Percentiles rank a stretch among this genome's conserved stretches.
Evolutionary conservation across 768 basidiomycete genomes (phyloP).

Genomic region (Tylopilus subfusipes): DNA sequence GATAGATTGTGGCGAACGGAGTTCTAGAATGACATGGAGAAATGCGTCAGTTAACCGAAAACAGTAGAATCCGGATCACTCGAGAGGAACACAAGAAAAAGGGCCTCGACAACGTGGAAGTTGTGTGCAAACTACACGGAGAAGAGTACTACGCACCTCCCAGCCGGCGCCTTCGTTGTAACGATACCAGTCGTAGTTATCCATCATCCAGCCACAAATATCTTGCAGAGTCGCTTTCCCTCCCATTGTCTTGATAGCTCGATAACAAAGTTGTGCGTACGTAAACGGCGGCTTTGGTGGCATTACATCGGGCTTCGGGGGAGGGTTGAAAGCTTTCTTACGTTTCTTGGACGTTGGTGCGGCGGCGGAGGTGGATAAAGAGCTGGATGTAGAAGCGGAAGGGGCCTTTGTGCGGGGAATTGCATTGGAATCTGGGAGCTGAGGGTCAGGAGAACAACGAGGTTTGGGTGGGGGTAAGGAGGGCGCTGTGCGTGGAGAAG

Average conservation of each 20-base stretch:
- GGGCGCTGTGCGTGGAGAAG: constrained; percentile 51
- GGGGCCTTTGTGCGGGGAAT: constrained; percentile 44
- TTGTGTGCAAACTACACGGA: not conserved
- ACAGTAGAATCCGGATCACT: constrained; percentile 1
- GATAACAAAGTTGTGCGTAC: constrained; percentile 88
- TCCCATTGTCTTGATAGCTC: constrained; percentile 76
- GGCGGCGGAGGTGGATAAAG: constrained; percentile 7
- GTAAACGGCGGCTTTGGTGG: constrained; percentile 88
- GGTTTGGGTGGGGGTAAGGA: constrained; percentile 44
- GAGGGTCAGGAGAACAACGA: constrained; percentile 45
- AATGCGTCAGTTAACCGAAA: constrained; percentile 10
- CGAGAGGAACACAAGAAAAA: not conserved
- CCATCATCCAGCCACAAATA: constrained; percentile 89
- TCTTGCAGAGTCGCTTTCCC: constrained; percentile 90
- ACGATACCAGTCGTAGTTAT: constrained; percentile 86
- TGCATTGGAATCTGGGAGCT: constrained; percentile 61
- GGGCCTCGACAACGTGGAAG: not conserved
- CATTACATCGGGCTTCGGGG: constrained; percentile 67
- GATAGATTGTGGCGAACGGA: constrained; percentile 96
- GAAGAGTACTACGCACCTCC: constrained; percentile 61
- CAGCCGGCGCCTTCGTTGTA: constrained; percentile 80
- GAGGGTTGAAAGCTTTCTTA: constrained; percentile 51
- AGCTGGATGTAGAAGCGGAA: constrained; percentile 22
- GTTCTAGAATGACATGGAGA: constrained; percentile 48
- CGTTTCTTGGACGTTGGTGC: constrained; percentile 56